Evolutionary conservation across 805 yeast species (phyloP).

Genomic region (Candida maesae): DNA sequence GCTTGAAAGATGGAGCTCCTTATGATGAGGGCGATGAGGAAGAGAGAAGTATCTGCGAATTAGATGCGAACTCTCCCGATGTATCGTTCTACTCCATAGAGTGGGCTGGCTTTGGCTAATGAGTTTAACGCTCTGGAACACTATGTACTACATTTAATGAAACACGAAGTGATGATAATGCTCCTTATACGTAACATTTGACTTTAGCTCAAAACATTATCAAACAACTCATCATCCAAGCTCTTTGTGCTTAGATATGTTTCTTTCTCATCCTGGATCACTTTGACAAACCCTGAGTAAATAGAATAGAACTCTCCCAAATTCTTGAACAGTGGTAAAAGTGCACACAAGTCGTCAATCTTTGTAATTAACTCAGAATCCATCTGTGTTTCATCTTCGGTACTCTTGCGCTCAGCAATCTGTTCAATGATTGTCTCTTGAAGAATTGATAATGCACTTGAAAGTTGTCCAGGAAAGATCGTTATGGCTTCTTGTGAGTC

Average conservation of each 20-base stretch:
- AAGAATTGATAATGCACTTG: constrained; percentile 40
- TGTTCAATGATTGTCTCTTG: constrained; percentile 43
- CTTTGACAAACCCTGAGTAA: constrained; percentile 47
- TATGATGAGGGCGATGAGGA: constrained; percentile 14
- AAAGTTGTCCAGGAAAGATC: constrained; percentile 32
- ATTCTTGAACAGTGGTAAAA: constrained; percentile 51
- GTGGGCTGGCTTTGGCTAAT: constrained; percentile 94
- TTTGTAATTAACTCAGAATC: constrained; percentile 37
- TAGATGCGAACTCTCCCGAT: no score
- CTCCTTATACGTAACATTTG: no score
- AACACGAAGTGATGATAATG: constrained; percentile 1
- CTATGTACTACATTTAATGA: background rate
- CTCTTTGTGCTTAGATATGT: constrained; percentile 30
- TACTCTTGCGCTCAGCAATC: constrained; percentile 25
- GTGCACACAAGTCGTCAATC: constrained; percentile 43
- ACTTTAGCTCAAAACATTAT: constrained; percentile 12
- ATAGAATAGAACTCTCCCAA: constrained; percentile 46
- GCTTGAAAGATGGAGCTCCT: constrained; percentile 19
- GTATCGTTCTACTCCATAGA: constrained; percentile 67
- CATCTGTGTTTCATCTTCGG: constrained; percentile 28
- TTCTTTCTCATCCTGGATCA: constrained; percentile 35
- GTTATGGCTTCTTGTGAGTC: constrained; percentile 11
- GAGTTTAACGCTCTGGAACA: background rate
- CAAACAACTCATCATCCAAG: constrained; percentile 22
- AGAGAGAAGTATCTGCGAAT: no score